phyloP scores from a whole-genome alignment of 495 filamentous ascomycete genomes.

The Paragyromitra xinjiangensis region DNA sequence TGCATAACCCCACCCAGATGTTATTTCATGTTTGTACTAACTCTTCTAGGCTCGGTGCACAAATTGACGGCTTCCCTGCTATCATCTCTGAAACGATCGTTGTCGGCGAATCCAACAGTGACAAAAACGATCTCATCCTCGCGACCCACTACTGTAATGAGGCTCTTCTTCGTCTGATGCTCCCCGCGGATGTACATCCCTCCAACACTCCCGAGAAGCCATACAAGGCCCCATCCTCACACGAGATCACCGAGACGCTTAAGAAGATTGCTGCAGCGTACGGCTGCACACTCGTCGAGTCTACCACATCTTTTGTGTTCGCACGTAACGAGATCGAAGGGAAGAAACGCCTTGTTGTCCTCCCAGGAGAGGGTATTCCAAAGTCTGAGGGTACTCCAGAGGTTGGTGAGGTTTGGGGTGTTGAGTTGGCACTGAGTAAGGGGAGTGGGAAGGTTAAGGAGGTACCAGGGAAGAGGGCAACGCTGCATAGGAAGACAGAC shows the following conservation, averaged over 20 bases:
- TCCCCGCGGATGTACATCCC: slow-evolving; percentile 85
- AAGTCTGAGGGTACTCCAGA: slow-evolving; percentile 92
- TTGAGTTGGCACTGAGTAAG: slow-evolving; percentile 90
- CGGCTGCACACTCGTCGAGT: slow-evolving; percentile 92
- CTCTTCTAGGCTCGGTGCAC: slow-evolving; percentile 73
- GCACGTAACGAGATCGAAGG: slow-evolving; percentile 97
- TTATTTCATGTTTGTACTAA: slow-evolving; percentile 25
- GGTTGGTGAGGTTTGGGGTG: slow-evolving; percentile 95
- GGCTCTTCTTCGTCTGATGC: slow-evolving; percentile 86
- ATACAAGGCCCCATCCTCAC: slow-evolving; percentile 79
- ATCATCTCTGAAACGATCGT: slow-evolving; percentile 95
- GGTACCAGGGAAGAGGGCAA: slow-evolving; percentile 78
- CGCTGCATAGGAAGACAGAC: slow-evolving; percentile 88
- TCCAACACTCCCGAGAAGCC: slow-evolving; percentile 78
- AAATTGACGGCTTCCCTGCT: slow-evolving; percentile 96
- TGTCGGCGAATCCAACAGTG: slow-evolving; percentile 65
- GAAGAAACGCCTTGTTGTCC: slow-evolving; percentile 96
- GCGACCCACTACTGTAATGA: slow-evolving; percentile 97
- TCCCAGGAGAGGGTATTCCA: slow-evolving; percentile 79
- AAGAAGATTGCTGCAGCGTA: slow-evolving; percentile 93
- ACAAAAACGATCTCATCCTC: slow-evolving; percentile 83
- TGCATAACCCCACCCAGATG: not conserved
- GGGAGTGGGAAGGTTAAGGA: slow-evolving; percentile 95
- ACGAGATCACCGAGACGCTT: slow-evolving; percentile 81
- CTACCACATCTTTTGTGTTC: slow-evolving; percentile 95